A percentile compares a stretch with the other conserved stretches of the same genome.
phyloP scores from a whole-genome alignment of 179 eudicot species.

The Spinacia oleracea region DNA sequence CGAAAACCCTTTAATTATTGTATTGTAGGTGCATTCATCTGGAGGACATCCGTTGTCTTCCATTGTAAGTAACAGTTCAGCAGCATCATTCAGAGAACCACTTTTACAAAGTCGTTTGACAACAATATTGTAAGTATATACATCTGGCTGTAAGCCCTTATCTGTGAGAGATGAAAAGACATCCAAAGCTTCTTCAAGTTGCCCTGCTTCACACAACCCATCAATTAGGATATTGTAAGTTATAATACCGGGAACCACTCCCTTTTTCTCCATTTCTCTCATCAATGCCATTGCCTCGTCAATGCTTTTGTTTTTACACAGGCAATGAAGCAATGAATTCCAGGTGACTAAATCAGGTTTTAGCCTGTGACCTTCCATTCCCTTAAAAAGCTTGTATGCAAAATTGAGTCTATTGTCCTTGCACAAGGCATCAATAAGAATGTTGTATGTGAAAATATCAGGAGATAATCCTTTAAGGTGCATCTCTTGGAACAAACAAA shows the following conservation, averaged over 20 bases:
- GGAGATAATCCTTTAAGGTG: slow-evolving; percentile 25
- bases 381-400: slow-evolving; percentile 29
- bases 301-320: slow-evolving; percentile 23
- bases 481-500: slow-evolving; percentile 20
- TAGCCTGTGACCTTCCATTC: slow-evolving; percentile 25
- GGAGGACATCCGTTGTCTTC: background rate
- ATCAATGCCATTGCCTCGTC: slow-evolving; percentile 27
- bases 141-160: too few relatives aligned
- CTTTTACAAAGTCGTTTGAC: background rate
- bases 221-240: too few relatives aligned
- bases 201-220: too few relatives aligned
- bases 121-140: too few relatives aligned
- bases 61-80: background rate
- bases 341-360: slow-evolving; percentile 22
- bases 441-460: slow-evolving; percentile 22
- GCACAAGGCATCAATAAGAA: slow-evolving; percentile 21
- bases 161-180: too few relatives aligned
- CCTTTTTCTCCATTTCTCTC: background rate
- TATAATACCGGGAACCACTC: too few relatives aligned
- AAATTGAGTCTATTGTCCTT: slow-evolving; percentile 12
- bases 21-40: background rate
- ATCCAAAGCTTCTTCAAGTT: too few relatives aligned
- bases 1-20: background rate
- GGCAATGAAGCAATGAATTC: background rate
- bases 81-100: background rate